Conservation (phyloP, 352 stramenopile genomes). For the Salisapilia sapeloensis region DNA sequence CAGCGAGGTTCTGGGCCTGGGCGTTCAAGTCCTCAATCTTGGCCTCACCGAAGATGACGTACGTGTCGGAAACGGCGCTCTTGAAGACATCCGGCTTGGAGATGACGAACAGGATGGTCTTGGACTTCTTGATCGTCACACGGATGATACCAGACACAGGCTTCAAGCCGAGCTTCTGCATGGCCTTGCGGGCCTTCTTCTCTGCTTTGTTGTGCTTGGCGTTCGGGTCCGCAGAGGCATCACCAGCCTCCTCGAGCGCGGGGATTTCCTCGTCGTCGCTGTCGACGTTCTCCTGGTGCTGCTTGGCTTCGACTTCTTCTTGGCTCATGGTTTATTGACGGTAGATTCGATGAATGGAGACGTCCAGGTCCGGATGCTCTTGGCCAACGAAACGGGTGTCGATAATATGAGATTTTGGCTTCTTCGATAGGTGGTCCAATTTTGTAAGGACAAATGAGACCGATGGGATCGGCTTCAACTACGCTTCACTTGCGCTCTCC, state of each 20-base stretch:
- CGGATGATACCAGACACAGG: conserved; percentile 90
- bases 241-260: conserved; percentile 51
- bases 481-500: too few relatives aligned
- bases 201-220: conserved; percentile 93
- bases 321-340: conserved; percentile 9
- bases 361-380: too few relatives aligned
- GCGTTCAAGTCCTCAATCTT: conserved; percentile 95
- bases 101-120: conserved; percentile 96
- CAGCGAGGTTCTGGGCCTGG: conserved; percentile 70
- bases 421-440: too few relatives aligned
- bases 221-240: conserved; percentile 41
- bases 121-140: conserved; percentile 97
- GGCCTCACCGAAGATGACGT: conserved; percentile 97
- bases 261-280: conserved; percentile 74
- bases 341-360: too few relatives aligned
- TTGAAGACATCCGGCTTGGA: conserved; percentile 97
- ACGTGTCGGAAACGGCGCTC: conserved; percentile 87
- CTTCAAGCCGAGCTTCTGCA: conserved; percentile 98
- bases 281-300: conserved; percentile 34
- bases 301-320: conserved; percentile 21
- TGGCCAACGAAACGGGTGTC: too few relatives aligned
- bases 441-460: too few relatives aligned
- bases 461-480: too few relatives aligned
- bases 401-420: too few relatives aligned
- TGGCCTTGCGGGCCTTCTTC: conserved; percentile 98